Conservation (phyloP, 305 asterid species). For the Coffea humblotiana region DNA sequence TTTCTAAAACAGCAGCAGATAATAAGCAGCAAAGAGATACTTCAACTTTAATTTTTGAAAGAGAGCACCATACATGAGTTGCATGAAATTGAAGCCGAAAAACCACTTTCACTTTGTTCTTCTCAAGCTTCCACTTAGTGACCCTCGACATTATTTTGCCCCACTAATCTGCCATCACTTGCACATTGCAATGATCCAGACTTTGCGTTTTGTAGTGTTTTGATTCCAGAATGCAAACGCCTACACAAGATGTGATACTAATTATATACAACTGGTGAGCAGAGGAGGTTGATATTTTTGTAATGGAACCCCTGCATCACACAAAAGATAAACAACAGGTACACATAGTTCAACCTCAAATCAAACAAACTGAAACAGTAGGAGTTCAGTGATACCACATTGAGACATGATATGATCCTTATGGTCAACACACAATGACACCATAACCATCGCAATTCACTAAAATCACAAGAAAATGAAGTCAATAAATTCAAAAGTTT, state of each 20-base stretch:
- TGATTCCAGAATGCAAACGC: conserved; percentile 16
- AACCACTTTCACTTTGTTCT: conserved; percentile 95
- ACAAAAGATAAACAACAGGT: not conserved
- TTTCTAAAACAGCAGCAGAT: not conserved
- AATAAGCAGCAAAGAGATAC: conserved; percentile 2
- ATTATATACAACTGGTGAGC: conserved; percentile 1
- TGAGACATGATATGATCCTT: not conserved
- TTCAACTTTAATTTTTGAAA: not conserved
- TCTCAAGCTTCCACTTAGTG: conserved; percentile 98
- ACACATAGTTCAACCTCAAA: not conserved
- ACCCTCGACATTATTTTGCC: conserved; percentile 73
- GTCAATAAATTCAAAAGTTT: not conserved
- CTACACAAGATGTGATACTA: conserved; percentile 11
- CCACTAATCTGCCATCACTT: conserved; percentile 43
- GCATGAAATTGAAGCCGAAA: conserved; percentile 99
- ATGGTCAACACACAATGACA: not conserved
- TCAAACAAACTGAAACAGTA: not conserved
- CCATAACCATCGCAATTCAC: not conserved
- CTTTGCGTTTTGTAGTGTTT: conserved; percentile 1
- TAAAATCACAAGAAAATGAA: conserved; percentile 1
- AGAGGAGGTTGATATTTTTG: not conserved
- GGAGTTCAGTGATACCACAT: not conserved
- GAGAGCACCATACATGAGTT: conserved; percentile 70
- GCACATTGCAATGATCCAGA: conserved; percentile 1
- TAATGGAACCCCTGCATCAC: not conserved